Evolutionary conservation across 257 asterid genomes (phyloP).

Genomic region (Fraxinus pennsylvanica): DNA sequence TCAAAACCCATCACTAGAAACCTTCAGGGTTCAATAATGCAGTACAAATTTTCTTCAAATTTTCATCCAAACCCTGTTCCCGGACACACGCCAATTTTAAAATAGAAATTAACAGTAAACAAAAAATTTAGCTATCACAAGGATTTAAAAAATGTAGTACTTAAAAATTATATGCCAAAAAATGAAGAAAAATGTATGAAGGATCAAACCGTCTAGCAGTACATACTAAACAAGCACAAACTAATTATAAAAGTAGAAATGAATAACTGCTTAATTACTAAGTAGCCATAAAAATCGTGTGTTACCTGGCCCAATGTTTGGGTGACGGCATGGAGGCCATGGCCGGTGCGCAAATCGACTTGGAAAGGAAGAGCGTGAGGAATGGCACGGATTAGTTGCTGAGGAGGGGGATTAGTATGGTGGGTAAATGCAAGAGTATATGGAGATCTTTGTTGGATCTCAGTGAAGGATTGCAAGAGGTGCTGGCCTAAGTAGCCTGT

Average conservation of each 20-base stretch:
- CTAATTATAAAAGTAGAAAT: not conserved
- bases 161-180: not conserved
- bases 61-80: not conserved
- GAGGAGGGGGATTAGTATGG: slow-evolving; percentile 62
- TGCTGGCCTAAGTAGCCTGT: slow-evolving; percentile 97
- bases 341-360: slow-evolving; percentile 63
- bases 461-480: slow-evolving; percentile 55
- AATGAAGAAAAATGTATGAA: slow-evolving; percentile 1
- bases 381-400: slow-evolving; percentile 52
- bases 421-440: slow-evolving; percentile 66
- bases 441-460: slow-evolving; percentile 25
- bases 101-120: not conserved
- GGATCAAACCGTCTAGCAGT: slow-evolving; percentile 7
- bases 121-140: not conserved
- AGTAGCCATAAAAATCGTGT: not conserved
- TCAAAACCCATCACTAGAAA: not conserved
- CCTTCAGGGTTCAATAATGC: not conserved
- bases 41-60: not conserved
- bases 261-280: not conserved
- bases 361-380: slow-evolving; percentile 64
- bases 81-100: not conserved
- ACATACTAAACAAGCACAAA: slow-evolving; percentile 5
- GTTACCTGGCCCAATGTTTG: slow-evolving; percentile 71
- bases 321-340: slow-evolving; percentile 59
- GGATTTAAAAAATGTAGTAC: not conserved